Conservation (phyloP, 2,329 filamentous ascomycete species). For the Magnaporthales sp. region DNA sequence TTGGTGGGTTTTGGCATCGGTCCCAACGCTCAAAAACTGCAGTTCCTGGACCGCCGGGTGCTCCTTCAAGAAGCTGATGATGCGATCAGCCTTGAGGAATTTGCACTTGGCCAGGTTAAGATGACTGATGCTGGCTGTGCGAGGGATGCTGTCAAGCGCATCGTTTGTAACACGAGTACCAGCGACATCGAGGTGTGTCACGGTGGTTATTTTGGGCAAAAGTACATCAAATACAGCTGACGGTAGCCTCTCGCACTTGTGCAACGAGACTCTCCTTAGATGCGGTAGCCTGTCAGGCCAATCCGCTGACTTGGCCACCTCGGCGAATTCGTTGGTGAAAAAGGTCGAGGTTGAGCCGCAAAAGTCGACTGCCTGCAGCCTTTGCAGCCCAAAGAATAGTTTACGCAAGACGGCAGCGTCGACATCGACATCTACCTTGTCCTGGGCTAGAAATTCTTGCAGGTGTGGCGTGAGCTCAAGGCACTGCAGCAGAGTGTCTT, state of each 20-base stretch:
- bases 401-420: slow-evolving; percentile 59
- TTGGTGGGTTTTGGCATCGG: slow-evolving; percentile 64
- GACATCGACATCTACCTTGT: slow-evolving; percentile 72
- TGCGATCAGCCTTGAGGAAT: slow-evolving; percentile 53
- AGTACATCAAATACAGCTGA: slow-evolving; percentile 58
- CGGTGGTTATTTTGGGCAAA: slow-evolving; percentile 57
- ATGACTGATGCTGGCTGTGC: slow-evolving; percentile 66
- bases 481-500: slow-evolving; percentile 63
- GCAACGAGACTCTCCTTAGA: slow-evolving; percentile 62
- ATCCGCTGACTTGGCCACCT: slow-evolving; percentile 20
- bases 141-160: slow-evolving; percentile 61
- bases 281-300: slow-evolving; percentile 26
- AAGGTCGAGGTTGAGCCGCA: slow-evolving; percentile 62
- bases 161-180: slow-evolving; percentile 67
- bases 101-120: slow-evolving; percentile 72
- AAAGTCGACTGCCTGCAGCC: slow-evolving; percentile 63
- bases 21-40: slow-evolving; percentile 64
- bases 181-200: slow-evolving; percentile 74
- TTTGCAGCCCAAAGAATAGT: slow-evolving; percentile 57
- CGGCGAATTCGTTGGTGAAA: slow-evolving; percentile 59
- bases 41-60: slow-evolving; percentile 62
- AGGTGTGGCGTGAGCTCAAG: slow-evolving; percentile 64
- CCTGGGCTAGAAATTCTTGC: slow-evolving; percentile 70
- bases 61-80: slow-evolving; percentile 61
- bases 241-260: slow-evolving; percentile 68